A percentile compares a stretch with the other conserved stretches of the same genome.
phyloP scores from a whole-genome alignment of 345 rosid species.

The Populus ilicifolia region DNA sequence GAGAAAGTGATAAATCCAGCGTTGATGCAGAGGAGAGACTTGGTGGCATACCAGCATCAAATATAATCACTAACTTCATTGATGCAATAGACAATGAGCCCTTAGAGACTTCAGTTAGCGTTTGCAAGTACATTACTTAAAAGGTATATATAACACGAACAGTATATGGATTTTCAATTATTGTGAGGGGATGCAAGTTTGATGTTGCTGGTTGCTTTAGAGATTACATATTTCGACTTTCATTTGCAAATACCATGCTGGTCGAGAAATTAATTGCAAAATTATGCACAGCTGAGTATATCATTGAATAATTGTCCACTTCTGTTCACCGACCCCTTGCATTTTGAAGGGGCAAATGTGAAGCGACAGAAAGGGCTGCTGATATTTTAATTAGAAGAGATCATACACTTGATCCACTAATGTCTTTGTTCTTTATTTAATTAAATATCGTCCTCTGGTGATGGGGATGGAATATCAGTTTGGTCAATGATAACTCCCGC shows the following conservation, averaged over 20 bases:
- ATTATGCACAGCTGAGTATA: not conserved
- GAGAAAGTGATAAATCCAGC: not conserved
- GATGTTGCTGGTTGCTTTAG: not conserved
- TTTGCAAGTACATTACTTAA: not conserved
- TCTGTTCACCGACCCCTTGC: not conserved
- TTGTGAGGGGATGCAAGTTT: conserved; percentile 16
- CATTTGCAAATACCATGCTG: not conserved
- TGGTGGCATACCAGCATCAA: not conserved
- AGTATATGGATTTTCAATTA: not conserved
- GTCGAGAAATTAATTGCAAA: not conserved
- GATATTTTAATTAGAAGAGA: not conserved
- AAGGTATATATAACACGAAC: conserved; percentile 16
- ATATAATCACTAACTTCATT: conserved; percentile 4
- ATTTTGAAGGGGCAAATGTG: conserved; percentile 16
- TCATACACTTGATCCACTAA: not conserved
- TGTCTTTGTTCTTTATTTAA: not conserved
- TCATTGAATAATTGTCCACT: not conserved
- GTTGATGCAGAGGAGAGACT: conserved; percentile 16
- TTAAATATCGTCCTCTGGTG: not conserved
- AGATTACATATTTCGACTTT: not conserved
- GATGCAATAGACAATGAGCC: conserved; percentile 12
- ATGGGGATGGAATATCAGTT: not conserved
- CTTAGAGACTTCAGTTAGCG: not conserved
- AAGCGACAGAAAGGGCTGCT: conserved; percentile 9
- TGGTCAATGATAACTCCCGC: not conserved